Conservation (phyloP, 768 basidiomycete species). For the Russula foetens region DNA sequence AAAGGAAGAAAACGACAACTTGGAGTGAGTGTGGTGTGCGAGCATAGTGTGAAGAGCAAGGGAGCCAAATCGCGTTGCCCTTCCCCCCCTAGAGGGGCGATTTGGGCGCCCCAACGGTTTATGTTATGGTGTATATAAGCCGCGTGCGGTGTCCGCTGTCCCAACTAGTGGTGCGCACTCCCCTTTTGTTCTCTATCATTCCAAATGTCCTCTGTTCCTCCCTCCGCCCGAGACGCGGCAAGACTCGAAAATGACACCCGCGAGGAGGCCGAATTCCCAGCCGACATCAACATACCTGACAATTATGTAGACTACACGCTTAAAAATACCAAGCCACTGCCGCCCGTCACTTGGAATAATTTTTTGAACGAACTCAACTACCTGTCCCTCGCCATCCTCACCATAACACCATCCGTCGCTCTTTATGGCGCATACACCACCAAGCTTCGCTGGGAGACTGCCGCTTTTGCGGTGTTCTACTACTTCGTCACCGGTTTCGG, state of each 20-base stretch:
- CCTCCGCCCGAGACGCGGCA: constrained; percentile 22
- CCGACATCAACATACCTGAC: constrained; percentile 40
- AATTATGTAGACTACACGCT: constrained; percentile 52
- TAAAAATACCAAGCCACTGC: constrained; percentile 39
- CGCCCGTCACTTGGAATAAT: constrained; percentile 40
- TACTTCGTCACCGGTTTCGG: constrained; percentile 81
- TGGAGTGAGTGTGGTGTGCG: neutral
- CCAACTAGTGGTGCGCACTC: neutral
- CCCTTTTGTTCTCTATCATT: constrained; percentile 14
- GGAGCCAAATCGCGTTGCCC: neutral
- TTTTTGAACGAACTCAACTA: constrained; percentile 59
- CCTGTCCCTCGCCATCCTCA: constrained; percentile 67
- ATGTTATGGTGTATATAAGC: constrained; percentile 10
- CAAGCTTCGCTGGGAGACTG: constrained; percentile 63
- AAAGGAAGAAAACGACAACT: neutral
- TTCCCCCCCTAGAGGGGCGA: neutral
- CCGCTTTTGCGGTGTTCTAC: constrained; percentile 55
- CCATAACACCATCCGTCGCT: constrained; percentile 64
- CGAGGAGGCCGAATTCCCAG: constrained; percentile 23
- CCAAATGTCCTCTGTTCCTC: constrained; percentile 27
- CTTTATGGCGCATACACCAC: constrained; percentile 64
- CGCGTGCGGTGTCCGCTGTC: neutral
- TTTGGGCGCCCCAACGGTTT: neutral
- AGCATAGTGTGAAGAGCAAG: neutral
- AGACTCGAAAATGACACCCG: constrained; percentile 20